phyloP scores from a whole-genome alignment of 108 stramenopile species.

The Stephanodiscus minutulus region DNA sequence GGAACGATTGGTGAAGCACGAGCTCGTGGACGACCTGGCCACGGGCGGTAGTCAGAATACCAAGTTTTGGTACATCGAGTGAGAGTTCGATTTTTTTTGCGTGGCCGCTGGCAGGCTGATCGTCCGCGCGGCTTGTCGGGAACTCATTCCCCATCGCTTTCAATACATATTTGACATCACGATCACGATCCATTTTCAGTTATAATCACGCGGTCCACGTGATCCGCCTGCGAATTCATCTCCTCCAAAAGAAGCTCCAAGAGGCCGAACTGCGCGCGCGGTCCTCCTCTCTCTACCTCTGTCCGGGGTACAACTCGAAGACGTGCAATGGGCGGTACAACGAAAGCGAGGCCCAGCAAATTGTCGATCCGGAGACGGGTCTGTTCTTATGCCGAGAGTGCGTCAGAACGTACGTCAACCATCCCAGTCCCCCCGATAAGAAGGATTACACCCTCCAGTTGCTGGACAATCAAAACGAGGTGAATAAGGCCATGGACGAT shows the following conservation, averaged over 20 bases:
- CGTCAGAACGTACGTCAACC: constrained; percentile 56
- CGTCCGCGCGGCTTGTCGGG: too few species aligned
- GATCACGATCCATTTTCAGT: constrained; percentile 4
- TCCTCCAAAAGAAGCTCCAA: constrained; percentile 75
- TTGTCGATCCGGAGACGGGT: constrained; percentile 76
- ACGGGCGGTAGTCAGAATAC: constrained; percentile 86
- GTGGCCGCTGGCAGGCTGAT: not conserved
- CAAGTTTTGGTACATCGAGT: constrained; percentile 84
- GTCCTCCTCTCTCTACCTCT: constrained; percentile 75
- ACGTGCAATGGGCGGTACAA: constrained; percentile 87
- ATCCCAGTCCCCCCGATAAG: constrained; percentile 68
- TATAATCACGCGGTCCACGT: constrained; percentile 81
- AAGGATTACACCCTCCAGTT: constrained; percentile 70
- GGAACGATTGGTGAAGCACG: constrained; percentile 82
- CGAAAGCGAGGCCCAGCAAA: constrained; percentile 83
- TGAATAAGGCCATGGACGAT: constrained; percentile 77
- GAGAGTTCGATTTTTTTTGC: not conserved
- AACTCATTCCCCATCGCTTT: not conserved
- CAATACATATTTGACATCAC: not conserved
- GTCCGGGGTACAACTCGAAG: constrained; percentile 75
- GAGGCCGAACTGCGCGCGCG: constrained; percentile 71
- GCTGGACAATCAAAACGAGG: constrained; percentile 79
- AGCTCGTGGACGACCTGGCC: constrained; percentile 87
- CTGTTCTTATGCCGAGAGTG: constrained; percentile 87
- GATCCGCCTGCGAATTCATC: constrained; percentile 79